These are phyloP conservation scores for Westerdykella sp. DNA, from an alignment of 2,329 filamentous ascomycete species.

Conservation along the genomic window DNA sequence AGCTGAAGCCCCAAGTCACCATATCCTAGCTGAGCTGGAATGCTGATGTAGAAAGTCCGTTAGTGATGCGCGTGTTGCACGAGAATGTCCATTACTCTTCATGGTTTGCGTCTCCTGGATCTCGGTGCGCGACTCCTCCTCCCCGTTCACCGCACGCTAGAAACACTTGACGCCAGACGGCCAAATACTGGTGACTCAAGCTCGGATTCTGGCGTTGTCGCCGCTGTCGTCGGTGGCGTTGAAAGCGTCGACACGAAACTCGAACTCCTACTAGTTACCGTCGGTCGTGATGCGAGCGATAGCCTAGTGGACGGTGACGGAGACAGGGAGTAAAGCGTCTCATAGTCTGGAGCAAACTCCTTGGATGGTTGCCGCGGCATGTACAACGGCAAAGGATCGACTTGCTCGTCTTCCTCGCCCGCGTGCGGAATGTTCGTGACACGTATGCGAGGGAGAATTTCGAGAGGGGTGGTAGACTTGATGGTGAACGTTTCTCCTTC, in stretches of 20 bases:
- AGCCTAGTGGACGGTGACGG: constrained; percentile 3
- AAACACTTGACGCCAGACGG: background rate
- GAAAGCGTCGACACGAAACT: background rate
- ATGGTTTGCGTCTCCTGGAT: too few relatives aligned
- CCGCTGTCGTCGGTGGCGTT: constrained; percentile 1
- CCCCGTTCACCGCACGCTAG: background rate
- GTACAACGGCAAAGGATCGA: constrained; percentile 29
- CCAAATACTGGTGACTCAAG: constrained; percentile 1
- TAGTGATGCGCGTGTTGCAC: too few relatives aligned
- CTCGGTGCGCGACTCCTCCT: background rate
- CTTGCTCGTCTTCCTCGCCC: constrained; percentile 15
- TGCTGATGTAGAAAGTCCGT: too few relatives aligned
- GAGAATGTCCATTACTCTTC: too few relatives aligned
- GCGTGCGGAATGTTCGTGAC: constrained; percentile 6
- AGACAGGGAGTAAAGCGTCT: constrained; percentile 20
- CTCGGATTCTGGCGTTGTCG: constrained; percentile 12
- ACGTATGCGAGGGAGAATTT: constrained; percentile 25
- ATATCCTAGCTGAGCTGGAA: too few relatives aligned
- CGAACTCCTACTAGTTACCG: background rate
- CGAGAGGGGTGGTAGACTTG: constrained; percentile 19
- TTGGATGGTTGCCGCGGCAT: constrained; percentile 19
- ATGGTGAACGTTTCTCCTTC: constrained; percentile 22
- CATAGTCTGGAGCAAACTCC: constrained; percentile 30
- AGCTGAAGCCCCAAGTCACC: too few relatives aligned
- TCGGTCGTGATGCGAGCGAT: background rate